phyloP scores from a whole-genome alignment of 2,329 filamentous ascomycete genomes.

The Xylaria digitata region DNA sequence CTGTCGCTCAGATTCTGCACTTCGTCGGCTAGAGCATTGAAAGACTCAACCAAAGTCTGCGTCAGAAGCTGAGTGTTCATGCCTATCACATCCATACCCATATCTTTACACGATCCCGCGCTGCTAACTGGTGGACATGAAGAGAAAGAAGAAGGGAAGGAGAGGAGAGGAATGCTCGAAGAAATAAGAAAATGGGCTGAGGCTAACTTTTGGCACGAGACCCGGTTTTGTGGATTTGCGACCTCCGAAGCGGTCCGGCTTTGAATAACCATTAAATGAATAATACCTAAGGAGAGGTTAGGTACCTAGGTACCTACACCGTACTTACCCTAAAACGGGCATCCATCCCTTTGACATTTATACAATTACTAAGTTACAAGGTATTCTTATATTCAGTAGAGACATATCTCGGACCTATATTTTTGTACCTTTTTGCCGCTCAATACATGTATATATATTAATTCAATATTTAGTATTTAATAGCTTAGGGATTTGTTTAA shows the following conservation, averaged over 20 bases:
- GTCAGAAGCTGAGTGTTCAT: slow-evolving; percentile 60
- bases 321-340: too few species aligned
- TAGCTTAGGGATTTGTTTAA: too few species aligned
- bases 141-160: slow-evolving; percentile 3
- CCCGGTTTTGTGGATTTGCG: slow-evolving; percentile 38
- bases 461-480: too few species aligned
- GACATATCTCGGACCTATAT: too few species aligned
- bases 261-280: background rate
- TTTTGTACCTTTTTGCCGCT: too few species aligned
- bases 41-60: slow-evolving; percentile 71
- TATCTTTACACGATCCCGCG: slow-evolving; percentile 23
- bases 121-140: slow-evolving; percentile 13
- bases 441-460: too few species aligned
- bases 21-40: slow-evolving; percentile 72
- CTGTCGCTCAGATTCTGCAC: slow-evolving; percentile 72
- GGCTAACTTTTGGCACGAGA: slow-evolving; percentile 26
- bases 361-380: too few species aligned
- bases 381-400: too few species aligned
- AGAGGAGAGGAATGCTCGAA: slow-evolving; percentile 22
- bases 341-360: too few species aligned
- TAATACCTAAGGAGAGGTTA: background rate
- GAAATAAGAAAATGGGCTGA: slow-evolving; percentile 32
- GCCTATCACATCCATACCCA: slow-evolving; percentile 43
- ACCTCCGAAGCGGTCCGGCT: slow-evolving; percentile 33
- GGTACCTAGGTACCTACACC: too few species aligned